Evolutionary conservation across 805 yeast species (phyloP).

Genomic region (Vanderwaltozyma verrucispora): DNA sequence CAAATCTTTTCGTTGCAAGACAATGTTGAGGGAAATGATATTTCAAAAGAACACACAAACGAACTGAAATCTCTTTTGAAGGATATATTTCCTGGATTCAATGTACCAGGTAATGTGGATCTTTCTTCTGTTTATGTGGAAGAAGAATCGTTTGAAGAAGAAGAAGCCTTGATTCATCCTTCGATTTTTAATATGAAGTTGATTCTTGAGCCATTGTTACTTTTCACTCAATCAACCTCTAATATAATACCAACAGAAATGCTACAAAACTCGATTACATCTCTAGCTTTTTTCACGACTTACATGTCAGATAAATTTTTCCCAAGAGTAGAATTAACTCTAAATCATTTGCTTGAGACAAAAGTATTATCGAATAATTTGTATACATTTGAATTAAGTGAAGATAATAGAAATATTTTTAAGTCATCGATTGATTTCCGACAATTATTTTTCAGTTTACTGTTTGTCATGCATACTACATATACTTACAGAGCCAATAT

Average conservation of each 20-base stretch:
- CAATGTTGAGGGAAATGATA: conserved; percentile 18
- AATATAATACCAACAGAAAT: conserved; percentile 28
- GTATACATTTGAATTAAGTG: conserved; percentile 27
- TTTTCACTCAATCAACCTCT: conserved; percentile 53
- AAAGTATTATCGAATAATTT: conserved; percentile 33
- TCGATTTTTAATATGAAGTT: conserved; percentile 73
- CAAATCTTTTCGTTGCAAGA: conserved; percentile 19
- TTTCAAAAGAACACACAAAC: conserved; percentile 28
- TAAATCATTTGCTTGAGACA: conserved; percentile 42
- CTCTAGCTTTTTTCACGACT: conserved; percentile 42
- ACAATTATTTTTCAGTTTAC: conserved; percentile 16
- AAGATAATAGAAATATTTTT: conserved; percentile 24
- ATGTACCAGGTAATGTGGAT: conserved; percentile 28
- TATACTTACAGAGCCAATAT: conserved; percentile 43
- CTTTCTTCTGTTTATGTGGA: conserved; percentile 42
- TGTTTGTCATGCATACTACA: conserved; percentile 28
- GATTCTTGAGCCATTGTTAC: conserved; percentile 60
- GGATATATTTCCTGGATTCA: conserved; percentile 64
- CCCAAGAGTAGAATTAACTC: conserved; percentile 49
- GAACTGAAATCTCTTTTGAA: conserved; percentile 39
- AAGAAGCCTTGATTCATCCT: conserved; percentile 57
- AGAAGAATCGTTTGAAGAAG: conserved; percentile 46
- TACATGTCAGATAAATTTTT: conserved; percentile 59
- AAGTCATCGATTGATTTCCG: conserved; percentile 24
- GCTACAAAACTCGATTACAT: conserved; percentile 17